phyloP scores from a whole-genome alignment of 176 grass and related monocot genomes.

The Juncus inflexus region DNA sequence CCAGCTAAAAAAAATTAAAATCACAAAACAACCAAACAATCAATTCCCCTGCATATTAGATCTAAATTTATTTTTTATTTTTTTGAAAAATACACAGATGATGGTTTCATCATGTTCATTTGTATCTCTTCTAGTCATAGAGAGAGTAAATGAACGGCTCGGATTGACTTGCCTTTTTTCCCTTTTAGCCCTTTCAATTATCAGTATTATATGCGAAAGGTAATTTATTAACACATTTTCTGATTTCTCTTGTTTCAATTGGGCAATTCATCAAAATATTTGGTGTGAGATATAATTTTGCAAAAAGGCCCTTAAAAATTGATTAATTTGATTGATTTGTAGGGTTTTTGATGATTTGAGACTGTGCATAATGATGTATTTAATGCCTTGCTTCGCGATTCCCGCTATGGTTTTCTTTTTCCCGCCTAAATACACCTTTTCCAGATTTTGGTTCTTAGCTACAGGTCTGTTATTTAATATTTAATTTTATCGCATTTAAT shows the following conservation, averaged over 20 bases:
- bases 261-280: too few species aligned
- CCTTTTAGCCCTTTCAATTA: slow-evolving; percentile 56
- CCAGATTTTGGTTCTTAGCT: slow-evolving; percentile 93
- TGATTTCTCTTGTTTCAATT: background rate
- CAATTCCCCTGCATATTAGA: background rate
- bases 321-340: slow-evolving; percentile 37
- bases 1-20: too few species aligned
- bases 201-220: slow-evolving; percentile 88
- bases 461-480: slow-evolving; percentile 49
- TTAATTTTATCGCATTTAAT: slow-evolving; percentile 4
- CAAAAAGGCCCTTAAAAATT: slow-evolving; percentile 29
- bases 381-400: slow-evolving; percentile 75
- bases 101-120: slow-evolving; percentile 91
- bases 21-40: too few species aligned
- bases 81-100: slow-evolving; percentile 49
- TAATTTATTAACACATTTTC: slow-evolving; percentile 18
- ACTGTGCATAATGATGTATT: slow-evolving; percentile 73
- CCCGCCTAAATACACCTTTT: slow-evolving; percentile 89
- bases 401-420: slow-evolving; percentile 85
- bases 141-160: slow-evolving; percentile 75
- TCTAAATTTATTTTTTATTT: slow-evolving; percentile 29
- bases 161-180: slow-evolving; percentile 77
- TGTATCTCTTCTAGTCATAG: slow-evolving; percentile 84
- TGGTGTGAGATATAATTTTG: too few species aligned
- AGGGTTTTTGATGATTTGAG: slow-evolving; percentile 95